Conservation (phyloP, 176 grass and related monocot species). For the Carex littledalei region DNA sequence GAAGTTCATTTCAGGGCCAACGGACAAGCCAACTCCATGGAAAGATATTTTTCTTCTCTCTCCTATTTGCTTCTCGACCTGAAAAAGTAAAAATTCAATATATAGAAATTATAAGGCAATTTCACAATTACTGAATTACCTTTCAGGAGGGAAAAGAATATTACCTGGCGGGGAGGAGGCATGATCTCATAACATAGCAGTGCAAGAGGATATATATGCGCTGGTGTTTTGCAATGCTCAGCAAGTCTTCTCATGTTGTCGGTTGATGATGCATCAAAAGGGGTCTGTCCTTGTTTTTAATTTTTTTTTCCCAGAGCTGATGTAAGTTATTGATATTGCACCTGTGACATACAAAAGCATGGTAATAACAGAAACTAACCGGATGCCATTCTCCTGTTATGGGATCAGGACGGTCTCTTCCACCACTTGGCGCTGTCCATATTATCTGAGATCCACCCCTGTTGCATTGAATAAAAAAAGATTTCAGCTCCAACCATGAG, state of each 20-base stretch:
- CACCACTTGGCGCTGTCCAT: constrained; percentile 98
- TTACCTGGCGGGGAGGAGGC: constrained; percentile 88
- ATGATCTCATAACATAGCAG: constrained; percentile 93
- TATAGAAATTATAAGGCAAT: neutral
- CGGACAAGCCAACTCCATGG: constrained; percentile 81
- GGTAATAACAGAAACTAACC: constrained; percentile 39
- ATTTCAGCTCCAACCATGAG: neutral
- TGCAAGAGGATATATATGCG: constrained; percentile 87
- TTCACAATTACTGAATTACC: neutral
- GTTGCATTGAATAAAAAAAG: neutral
- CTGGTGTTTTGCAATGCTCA: constrained; percentile 64
- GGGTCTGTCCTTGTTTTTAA: constrained; percentile 62
- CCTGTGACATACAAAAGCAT: constrained; percentile 25
- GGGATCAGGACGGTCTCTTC: constrained; percentile 81
- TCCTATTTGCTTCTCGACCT: constrained; percentile 98
- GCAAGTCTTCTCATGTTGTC: constrained; percentile 98
- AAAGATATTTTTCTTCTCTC: constrained; percentile 86
- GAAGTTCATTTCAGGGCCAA: constrained; percentile 68
- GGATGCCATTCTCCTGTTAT: constrained; percentile 81
- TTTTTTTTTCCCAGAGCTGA: constrained; percentile 23
- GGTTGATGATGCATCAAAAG: constrained; percentile 80
- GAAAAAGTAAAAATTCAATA: constrained; percentile 10
- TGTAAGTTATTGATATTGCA: constrained; percentile 13
- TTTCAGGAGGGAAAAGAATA: neutral
- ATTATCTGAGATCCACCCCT: constrained; percentile 87